Percentiles rank a stretch among this genome's conserved stretches.
Conservation (phyloP, 192 early-diverging fungal genomes). For the Coemansia aciculifera region DNA sequence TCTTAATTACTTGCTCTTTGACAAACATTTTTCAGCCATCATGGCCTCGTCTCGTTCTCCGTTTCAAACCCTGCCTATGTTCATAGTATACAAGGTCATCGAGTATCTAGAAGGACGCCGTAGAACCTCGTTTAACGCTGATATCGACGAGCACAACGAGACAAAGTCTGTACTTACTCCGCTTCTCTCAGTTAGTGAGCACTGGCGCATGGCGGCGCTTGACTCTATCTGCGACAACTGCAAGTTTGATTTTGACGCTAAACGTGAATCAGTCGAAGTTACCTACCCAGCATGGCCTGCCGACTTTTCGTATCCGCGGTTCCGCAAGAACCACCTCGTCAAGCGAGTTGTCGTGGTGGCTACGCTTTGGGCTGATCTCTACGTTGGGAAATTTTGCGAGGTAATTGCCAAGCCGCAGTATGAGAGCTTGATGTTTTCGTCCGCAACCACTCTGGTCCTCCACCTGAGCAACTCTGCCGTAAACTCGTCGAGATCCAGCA, state of each 20-base stretch:
- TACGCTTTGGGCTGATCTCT: not conserved
- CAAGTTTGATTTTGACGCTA: not conserved
- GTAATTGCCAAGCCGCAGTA: not conserved
- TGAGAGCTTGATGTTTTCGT: not conserved
- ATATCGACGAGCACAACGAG: not conserved
- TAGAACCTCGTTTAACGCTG: not conserved
- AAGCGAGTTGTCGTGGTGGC: not conserved
- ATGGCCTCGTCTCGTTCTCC: not conserved
- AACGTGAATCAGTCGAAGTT: not conserved
- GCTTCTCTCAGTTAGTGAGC: not conserved
- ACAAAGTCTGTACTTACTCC: not conserved
- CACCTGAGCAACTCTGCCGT: not conserved
- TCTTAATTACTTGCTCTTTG: not conserved
- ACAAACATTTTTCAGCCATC: not conserved
- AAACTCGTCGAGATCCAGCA: not conserved
- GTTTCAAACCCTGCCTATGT: not conserved
- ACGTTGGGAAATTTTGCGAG: not conserved
- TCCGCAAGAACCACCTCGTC: not conserved
- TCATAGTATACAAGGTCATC: not conserved
- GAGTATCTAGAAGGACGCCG: not conserved
- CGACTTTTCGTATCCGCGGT: not conserved
- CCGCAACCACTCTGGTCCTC: not conserved
- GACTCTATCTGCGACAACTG: conserved; percentile 6
- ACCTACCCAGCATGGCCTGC: conserved; percentile 1
- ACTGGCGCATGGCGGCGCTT: conserved; percentile 2